Evolutionary conservation across 2,329 filamentous ascomycete species (phyloP).

Genomic region (Exophiala lecanii-corni): DNA sequence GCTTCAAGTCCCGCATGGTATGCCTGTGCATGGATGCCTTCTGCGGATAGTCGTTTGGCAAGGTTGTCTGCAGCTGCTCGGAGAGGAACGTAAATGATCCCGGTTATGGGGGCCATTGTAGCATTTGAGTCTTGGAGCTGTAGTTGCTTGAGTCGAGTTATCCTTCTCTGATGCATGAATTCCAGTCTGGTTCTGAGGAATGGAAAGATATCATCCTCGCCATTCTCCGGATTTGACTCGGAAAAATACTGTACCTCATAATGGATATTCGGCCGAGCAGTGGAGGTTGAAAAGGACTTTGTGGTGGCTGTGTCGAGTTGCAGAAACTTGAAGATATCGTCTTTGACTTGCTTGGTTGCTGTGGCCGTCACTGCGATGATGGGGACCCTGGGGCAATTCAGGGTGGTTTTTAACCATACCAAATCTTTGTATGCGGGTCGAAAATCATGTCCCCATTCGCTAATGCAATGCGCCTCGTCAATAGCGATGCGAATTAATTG

Average conservation of each 20-base stretch:
- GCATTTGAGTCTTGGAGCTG: conserved; percentile 29
- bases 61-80: conserved; percentile 39
- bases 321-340: conserved; percentile 76
- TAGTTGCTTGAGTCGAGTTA: conserved; percentile 43
- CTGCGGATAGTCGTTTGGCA: conserved; percentile 32
- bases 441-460: conserved; percentile 97
- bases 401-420: conserved; percentile 72
- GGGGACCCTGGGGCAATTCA: conserved; percentile 70
- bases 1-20: conserved; percentile 62
- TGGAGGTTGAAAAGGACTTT: conserved; percentile 76
- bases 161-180: conserved; percentile 65
- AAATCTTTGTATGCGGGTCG: conserved; percentile 86
- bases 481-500: conserved; percentile 86
- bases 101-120: conserved; percentile 36
- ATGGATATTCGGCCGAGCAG: conserved; percentile 79
- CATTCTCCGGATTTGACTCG: conserved; percentile 41
- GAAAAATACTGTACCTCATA: conserved; percentile 71
- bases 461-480: conserved; percentile 95
- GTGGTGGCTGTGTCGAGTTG: conserved; percentile 53
- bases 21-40: conserved; percentile 39
- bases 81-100: conserved; percentile 45
- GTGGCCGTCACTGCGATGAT: conserved; percentile 93
- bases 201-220: conserved; percentile 65
- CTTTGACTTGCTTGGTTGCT: conserved; percentile 71
- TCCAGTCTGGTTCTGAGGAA: conserved; percentile 75